Conservation (phyloP, 331 rosid genomes). For the Phaseolus coccineus region DNA sequence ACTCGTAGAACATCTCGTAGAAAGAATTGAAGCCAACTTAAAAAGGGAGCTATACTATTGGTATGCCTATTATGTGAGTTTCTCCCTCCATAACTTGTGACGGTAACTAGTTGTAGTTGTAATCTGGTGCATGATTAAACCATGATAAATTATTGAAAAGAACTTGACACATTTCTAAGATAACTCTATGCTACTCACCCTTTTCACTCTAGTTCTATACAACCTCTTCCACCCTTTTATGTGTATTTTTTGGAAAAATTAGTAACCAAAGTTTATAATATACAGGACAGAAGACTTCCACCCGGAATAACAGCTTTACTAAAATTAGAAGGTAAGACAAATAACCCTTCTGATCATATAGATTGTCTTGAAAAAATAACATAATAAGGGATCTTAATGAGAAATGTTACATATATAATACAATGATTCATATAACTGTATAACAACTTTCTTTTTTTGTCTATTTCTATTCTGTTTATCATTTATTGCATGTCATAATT, state of each 20-base stretch:
- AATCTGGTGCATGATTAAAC: no score
- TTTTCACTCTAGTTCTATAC: neutral
- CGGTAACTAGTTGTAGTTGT: no score
- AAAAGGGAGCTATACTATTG: constrained; percentile 85
- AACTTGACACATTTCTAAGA: neutral
- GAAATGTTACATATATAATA: no score
- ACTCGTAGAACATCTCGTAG: constrained; percentile 78
- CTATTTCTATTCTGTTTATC: no score
- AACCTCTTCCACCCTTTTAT: neutral
- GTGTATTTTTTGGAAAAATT: constrained; percentile 1
- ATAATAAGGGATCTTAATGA: neutral
- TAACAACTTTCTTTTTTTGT: no score
- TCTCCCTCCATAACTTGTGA: neutral
- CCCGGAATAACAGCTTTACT: constrained; percentile 79
- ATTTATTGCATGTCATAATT: no score
- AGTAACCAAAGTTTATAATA: constrained; percentile 35
- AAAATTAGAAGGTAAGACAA: constrained; percentile 76
- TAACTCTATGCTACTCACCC: constrained; percentile 1
- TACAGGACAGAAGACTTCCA: constrained; percentile 83
- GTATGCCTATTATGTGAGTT: constrained; percentile 90
- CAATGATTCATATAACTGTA: neutral
- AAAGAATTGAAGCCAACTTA: constrained; percentile 56
- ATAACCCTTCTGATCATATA: constrained; percentile 16
- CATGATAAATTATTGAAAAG: neutral
- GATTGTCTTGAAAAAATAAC: constrained; percentile 15